Base-by-base conservation (phyloP, 2,329 filamentous ascomycete genomes). In the Coniella vitis region DNA sequence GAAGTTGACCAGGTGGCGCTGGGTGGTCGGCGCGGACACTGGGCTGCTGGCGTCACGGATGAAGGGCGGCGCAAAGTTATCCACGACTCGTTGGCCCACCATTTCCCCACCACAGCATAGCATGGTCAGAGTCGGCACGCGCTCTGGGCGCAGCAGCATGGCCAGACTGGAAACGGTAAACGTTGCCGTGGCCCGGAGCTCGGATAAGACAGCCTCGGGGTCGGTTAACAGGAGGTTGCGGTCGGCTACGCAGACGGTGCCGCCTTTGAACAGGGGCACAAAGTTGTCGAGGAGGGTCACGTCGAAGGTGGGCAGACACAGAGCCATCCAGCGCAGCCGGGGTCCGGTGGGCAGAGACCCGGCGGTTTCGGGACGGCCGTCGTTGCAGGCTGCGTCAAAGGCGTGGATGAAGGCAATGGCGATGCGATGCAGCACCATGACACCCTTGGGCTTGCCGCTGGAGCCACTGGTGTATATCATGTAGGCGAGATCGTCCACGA, bases 381-480 rank as follows among this genome's bases (percentile, higher is more conserved):
- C 10, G 10, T 29, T 29, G 25, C 25, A 29, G 25, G 25, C 25
- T 10, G 25, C 5, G 25, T 29, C 25, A 29, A 29, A 29, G 5
- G 25, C 25, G 25, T 29, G 25, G 10, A 29, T 29, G 25, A 29
- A 29, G 10, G 34, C 34, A 5, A 16, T 16, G 34, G 34, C 34
- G 34, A 16, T 16, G 9, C 34, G 34, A 13, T 36, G 34, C 14
- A 16, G 34, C 5, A 36, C 34, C 34, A n/a, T 36, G 34, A 95
- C 90, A 1, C 90, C 90, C 69, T 96, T 96, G 0, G 90, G 90
- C 3, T 82, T 80, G 14, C 90, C 90, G 0, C 90, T 95, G 4
- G 88, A 93, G 3, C 90, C 90, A 38, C 87, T 94, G 1, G 90
- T 95, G 63, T 95, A 95, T 81, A 95, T 41, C 16, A 41, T 31